Percentiles rank a stretch among this genome's conserved stretches.
These are phyloP conservation scores for Penicillium sp. DNA, from an alignment of 2,329 filamentous ascomycete genomes.

Conservation along the genomic window DNA sequence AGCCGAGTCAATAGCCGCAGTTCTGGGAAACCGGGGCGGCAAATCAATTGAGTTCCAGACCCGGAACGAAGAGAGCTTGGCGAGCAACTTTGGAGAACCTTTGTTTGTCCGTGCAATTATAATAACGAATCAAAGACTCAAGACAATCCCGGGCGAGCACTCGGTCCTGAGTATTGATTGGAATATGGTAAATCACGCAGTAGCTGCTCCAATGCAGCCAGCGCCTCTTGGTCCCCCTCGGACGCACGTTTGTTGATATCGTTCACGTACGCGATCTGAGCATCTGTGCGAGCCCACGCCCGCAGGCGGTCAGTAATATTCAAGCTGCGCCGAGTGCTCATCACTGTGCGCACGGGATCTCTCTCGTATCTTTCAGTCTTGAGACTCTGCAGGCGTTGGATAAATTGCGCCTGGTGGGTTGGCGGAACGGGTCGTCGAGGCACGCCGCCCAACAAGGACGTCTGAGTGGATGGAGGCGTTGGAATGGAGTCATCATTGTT, in stretches of 20 bases:
- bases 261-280: slow-evolving; percentile 34
- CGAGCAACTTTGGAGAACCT: too few species aligned
- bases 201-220: slow-evolving; percentile 32
- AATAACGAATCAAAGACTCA: too few species aligned
- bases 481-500: slow-evolving; percentile 2
- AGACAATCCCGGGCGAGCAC: too few species aligned
- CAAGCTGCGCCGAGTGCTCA: slow-evolving; percentile 40
- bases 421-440: slow-evolving; percentile 26
- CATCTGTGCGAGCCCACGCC: slow-evolving; percentile 37
- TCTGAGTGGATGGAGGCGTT: slow-evolving; percentile 3
- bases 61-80: not conserved
- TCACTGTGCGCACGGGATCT: slow-evolving; percentile 59
- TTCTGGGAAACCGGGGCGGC: too few species aligned
- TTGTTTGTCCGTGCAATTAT: too few species aligned
- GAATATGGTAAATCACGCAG: slow-evolving; percentile 4
- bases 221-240: slow-evolving; percentile 35
- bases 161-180: too few species aligned
- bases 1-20: too few species aligned
- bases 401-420: slow-evolving; percentile 50
- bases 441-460: slow-evolving; percentile 2
- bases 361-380: slow-evolving; percentile 60
- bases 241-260: slow-evolving; percentile 33
- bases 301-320: slow-evolving; percentile 30
- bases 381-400: slow-evolving; percentile 59
- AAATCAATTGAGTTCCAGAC: slow-evolving; percentile 1